A percentile compares a stretch with the other conserved stretches of the same genome.
Conservation (phyloP, 1,284 basidiomycete species). For the Agaricales sp. region DNA sequence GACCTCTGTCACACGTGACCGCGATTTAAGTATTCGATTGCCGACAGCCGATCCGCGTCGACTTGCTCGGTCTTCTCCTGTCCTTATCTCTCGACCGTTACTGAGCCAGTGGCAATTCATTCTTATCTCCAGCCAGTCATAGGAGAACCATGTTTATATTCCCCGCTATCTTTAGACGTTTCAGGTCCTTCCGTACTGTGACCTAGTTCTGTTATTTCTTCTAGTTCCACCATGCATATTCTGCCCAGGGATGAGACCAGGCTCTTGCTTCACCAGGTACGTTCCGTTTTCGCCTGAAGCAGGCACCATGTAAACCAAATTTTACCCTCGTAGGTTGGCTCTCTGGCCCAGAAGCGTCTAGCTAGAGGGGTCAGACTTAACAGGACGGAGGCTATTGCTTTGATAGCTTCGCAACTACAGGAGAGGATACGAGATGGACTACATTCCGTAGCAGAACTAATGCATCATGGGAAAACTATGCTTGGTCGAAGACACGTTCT, state of each 20-base stretch:
- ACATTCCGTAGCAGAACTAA: slow-evolving; percentile 83
- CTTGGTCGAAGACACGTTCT: slow-evolving; percentile 90
- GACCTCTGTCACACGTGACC: too few species aligned
- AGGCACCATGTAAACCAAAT: background rate
- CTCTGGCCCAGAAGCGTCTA: slow-evolving; percentile 88
- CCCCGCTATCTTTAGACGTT: too few species aligned
- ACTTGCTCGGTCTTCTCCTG: too few species aligned
- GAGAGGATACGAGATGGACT: slow-evolving; percentile 92
- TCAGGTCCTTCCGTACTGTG: too few species aligned
- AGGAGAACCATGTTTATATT: too few species aligned
- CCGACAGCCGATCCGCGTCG: too few species aligned
- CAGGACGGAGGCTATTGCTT: slow-evolving; percentile 78
- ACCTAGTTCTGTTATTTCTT: too few species aligned
- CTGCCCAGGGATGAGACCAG: slow-evolving; percentile 4
- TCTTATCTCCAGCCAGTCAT: too few species aligned
- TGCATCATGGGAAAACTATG: slow-evolving; percentile 86
- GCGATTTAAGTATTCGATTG: too few species aligned
- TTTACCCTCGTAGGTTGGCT: slow-evolving; percentile 53
- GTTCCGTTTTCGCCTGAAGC: background rate
- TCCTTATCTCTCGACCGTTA: too few species aligned
- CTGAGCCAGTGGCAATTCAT: too few species aligned
- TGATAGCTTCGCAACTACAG: slow-evolving; percentile 88
- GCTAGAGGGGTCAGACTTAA: slow-evolving; percentile 87
- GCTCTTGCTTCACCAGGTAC: slow-evolving; percentile 6
- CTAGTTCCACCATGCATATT: slow-evolving; percentile 7